A percentile compares a stretch with the other conserved stretches of the same genome.
These are phyloP conservation scores for Sicyos edulis DNA, from an alignment of 306 rosid genomes.

Conservation along the genomic window DNA sequence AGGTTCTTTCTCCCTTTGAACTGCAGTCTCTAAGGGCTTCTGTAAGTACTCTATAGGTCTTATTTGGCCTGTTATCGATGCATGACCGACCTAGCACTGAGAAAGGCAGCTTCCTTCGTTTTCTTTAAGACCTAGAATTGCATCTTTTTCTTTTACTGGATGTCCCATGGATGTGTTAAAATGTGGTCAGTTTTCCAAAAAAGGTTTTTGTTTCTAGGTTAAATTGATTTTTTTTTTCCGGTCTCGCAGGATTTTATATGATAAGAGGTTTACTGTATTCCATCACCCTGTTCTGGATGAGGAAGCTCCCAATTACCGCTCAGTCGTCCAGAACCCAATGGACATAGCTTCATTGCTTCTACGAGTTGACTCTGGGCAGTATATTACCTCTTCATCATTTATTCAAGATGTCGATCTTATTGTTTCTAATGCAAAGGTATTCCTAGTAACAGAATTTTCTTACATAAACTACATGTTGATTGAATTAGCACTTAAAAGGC, in stretches of 20 bases:
- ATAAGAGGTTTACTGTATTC: conserved; percentile 85
- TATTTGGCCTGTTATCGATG: background rate
- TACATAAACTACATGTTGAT: conserved; percentile 4
- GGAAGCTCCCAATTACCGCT: conserved; percentile 93
- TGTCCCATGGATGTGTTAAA: background rate
- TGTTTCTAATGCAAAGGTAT: conserved; percentile 87
- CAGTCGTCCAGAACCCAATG: conserved; percentile 88
- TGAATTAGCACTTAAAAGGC: background rate
- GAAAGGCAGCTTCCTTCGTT: background rate
- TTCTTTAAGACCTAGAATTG: background rate
- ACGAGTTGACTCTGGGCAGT: conserved; percentile 84
- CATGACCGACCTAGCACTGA: background rate
- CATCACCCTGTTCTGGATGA: conserved; percentile 92
- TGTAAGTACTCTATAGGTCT: background rate
- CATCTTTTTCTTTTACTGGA: background rate
- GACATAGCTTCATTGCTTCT: conserved; percentile 80
- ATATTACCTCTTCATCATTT: conserved; percentile 64
- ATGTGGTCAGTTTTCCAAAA: background rate
- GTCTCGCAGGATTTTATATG: conserved; percentile 71
- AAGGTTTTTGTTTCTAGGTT: background rate
- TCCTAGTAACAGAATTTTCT: conserved; percentile 10
- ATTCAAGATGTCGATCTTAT: conserved; percentile 82
- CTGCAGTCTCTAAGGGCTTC: background rate
- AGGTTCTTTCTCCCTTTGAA: background rate
- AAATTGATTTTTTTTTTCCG: background rate